Evolutionary conservation across 140 eudicot species (phyloP).

Genomic region (Anethum foeniculum): DNA sequence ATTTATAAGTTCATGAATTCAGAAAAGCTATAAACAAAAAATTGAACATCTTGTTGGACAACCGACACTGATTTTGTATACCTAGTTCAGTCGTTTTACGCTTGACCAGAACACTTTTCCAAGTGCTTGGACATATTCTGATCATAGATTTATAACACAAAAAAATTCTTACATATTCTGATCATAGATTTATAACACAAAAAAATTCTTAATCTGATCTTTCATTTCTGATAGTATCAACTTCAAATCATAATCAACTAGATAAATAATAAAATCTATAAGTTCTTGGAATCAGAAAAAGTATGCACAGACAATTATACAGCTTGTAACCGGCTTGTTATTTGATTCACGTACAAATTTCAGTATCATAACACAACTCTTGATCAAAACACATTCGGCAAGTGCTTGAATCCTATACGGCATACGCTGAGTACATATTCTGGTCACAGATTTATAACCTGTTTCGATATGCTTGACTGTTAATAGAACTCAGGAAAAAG

Average conservation of each 20-base stretch:
- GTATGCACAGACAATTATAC: not conserved
- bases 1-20: too few species aligned
- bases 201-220: not conserved
- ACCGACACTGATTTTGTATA: too few species aligned
- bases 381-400: not conserved
- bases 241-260: not conserved
- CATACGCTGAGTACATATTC: constrained; percentile 2
- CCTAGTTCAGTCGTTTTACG: not conserved
- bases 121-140: not conserved
- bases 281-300: too few species aligned
- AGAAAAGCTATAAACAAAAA: too few species aligned
- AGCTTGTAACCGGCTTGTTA: not conserved
- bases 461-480: constrained; percentile 2
- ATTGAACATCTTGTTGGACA: not conserved
- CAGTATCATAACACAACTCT: not conserved
- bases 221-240: not conserved
- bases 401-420: not conserved
- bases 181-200: not conserved
- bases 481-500: not conserved
- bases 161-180: not conserved
- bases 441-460: constrained; percentile 1
- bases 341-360: not conserved
- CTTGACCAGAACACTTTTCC: not conserved
- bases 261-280: too few species aligned
- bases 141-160: not conserved